Percentiles rank a stretch among this genome's conserved stretches.
Evolutionary conservation across 2,329 filamentous ascomycete genomes (phyloP).

Genomic region (Fusarium torulosum): DNA sequence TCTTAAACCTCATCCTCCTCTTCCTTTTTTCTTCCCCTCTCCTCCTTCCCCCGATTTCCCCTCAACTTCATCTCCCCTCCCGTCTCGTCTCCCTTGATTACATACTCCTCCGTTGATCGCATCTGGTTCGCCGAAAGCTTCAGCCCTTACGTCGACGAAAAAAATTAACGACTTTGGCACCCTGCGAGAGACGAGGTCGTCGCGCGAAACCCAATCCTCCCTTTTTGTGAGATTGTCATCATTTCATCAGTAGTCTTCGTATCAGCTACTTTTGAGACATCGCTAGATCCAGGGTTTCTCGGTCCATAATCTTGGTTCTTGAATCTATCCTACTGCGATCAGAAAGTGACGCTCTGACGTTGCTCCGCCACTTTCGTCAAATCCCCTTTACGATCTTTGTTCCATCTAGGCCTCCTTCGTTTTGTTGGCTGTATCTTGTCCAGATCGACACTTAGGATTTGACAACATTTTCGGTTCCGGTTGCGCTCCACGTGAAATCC

Average conservation of each 20-base stretch:
- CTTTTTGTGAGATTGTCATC: slow-evolving; percentile 21
- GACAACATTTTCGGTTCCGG: slow-evolving; percentile 6
- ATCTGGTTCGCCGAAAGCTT: slow-evolving; percentile 33
- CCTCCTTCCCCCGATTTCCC: slow-evolving; percentile 28
- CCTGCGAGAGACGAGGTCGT: slow-evolving; percentile 32
- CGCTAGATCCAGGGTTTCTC: slow-evolving; percentile 4
- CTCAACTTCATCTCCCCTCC: slow-evolving; percentile 24
- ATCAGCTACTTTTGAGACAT: slow-evolving; percentile 15
- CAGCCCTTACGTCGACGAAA: slow-evolving; percentile 38
- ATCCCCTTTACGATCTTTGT: slow-evolving; percentile 6
- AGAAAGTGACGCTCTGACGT: slow-evolving; percentile 40
- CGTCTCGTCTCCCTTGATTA: slow-evolving; percentile 29
- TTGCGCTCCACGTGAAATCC: slow-evolving; percentile 2
- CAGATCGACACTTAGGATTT: slow-evolving; percentile 24
- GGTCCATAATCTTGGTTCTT: slow-evolving; percentile 19
- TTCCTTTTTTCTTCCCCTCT: slow-evolving; percentile 23
- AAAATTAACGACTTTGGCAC: slow-evolving; percentile 29
- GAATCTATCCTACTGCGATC: slow-evolving; percentile 23
- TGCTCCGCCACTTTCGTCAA: slow-evolving; percentile 41
- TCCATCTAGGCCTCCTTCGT: slow-evolving; percentile 42
- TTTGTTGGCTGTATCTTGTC: slow-evolving; percentile 39
- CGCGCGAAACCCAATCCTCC: slow-evolving; percentile 12
- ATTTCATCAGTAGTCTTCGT: slow-evolving; percentile 15
- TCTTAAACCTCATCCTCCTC: slow-evolving; percentile 33
- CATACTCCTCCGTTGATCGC: slow-evolving; percentile 22